Evolutionary conservation across 345 rosid genomes (phyloP), one percentile per base, ranked within the genome.

Genomic region (Theobroma cacao): DNA sequence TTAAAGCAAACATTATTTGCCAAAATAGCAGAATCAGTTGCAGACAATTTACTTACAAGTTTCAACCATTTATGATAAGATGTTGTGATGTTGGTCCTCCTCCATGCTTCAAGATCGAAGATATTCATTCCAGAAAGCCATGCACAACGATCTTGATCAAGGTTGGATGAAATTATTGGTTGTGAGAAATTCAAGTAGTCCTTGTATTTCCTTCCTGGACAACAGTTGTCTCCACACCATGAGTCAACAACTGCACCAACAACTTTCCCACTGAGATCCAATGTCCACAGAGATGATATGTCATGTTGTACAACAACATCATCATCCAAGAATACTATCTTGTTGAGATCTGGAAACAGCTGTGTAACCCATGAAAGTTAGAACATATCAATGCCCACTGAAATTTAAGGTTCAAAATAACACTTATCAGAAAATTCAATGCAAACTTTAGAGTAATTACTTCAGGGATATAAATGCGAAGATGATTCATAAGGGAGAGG

Each of bases 61-160:
- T 88, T 90, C 78, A 93, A 87, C 98, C 95, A 95, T 52, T 86
- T 70, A 36, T 84, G 92, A 85, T 92, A 91, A 80, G 84, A 80
- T 74, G 75, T 71, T 47, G 98, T 92, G 80, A 91, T 88, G 77
- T 92, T 87, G 77, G 79, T 83, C 80, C 77, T 88, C 87, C 98
- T 92, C 99, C 99, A 95, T 6, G 94, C 90, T 65, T 86, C 84
- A 79, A 95, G 97, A 87, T 95, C 96, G 45, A 93, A 83, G 52
- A 92, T 76, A 82, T 95, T 95, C 91, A 95, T 85, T 63, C 99
- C 99, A 80, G 89, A 90, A 74, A 93, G 90, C 99, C 99, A 95
- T 40, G 94, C 90, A 78, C 98, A 93, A 6, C 71, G 87, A 15
- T 89, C 87, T 58, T 74, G 64, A 30, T 84, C 80, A 20, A 92